Percentiles rank a stretch among this genome's conserved stretches.
These are phyloP conservation scores for Buxus sempervirens DNA, from an alignment of 164 flowering plant genomes.

Conservation along the genomic window DNA sequence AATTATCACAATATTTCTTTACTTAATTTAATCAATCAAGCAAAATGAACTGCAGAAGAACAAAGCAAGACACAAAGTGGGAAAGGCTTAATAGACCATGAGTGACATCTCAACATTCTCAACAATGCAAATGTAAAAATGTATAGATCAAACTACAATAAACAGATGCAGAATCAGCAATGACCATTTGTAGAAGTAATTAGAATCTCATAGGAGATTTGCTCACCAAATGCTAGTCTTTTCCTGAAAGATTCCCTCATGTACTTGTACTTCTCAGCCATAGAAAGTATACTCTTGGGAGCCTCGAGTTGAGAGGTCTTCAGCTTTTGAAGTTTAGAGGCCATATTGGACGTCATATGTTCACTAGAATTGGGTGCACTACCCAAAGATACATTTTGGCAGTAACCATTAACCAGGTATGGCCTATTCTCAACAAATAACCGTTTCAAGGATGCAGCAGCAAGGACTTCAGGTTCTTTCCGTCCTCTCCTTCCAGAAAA, in stretches of 20 bases:
- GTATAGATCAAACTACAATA: not conserved
- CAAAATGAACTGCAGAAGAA: too few relatives aligned
- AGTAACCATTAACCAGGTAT: slow-evolving; percentile 65
- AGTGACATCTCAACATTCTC: not conserved
- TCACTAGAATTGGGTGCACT: slow-evolving; percentile 30
- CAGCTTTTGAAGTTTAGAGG: slow-evolving; percentile 36
- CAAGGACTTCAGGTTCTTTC: slow-evolving; percentile 87
- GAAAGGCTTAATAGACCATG: not conserved
- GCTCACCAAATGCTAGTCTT: slow-evolving; percentile 89
- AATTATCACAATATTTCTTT: too few relatives aligned
- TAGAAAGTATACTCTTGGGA: slow-evolving; percentile 48
- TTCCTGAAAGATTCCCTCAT: slow-evolving; percentile 78
- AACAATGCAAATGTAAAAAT: not conserved
- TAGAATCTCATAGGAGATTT: not conserved
- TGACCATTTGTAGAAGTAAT: not conserved
- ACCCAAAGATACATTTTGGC: slow-evolving; percentile 46
- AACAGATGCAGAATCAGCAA: not conserved
- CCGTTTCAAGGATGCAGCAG: slow-evolving; percentile 86
- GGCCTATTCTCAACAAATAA: slow-evolving; percentile 84
- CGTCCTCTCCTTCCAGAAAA: slow-evolving; percentile 77
- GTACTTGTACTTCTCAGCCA: slow-evolving; percentile 76
- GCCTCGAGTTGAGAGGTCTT: slow-evolving; percentile 38
- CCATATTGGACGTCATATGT: slow-evolving; percentile 32
- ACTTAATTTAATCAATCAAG: too few relatives aligned
- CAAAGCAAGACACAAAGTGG: not conserved